Evolutionary conservation across 371 early-diverging fungal genomes (phyloP), one percentile per base, ranked within the genome.

Genomic region (Capillidium heterosporum): DNA sequence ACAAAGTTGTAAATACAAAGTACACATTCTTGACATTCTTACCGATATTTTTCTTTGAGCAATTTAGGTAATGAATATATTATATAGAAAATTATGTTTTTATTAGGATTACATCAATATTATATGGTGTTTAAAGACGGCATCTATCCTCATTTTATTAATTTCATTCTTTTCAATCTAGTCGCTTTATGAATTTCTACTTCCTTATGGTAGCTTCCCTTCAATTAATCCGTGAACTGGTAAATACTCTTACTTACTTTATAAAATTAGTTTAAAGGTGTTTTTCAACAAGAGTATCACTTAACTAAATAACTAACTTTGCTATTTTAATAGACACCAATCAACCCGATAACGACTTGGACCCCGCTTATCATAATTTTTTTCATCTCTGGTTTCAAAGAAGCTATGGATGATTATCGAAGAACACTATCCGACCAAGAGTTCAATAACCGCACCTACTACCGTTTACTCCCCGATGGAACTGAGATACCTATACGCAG

Each of bases 371-470:
- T 57, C 40, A 19, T 61, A 8, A 63, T 43, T 11, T 52, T 44
- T 24, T n/a, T 59, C 1, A 57, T 56, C 32, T 42, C 55, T 47
- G 59, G 47, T 24, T 65, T 68, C 57, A 57, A 47, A 42, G 59
- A 61, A 29, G 29, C 42, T 32, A 23, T 44, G 2, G 32, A 60
- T 29, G 43, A 62, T 43, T 39, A 53, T n/a, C 59, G 56, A 35
- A 61, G 66, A 51, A 48, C 7, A 0, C 48, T 42, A 10, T 68
- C 65, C 52, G 56, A 56, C 44, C 35, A 32, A 47, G 52, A 59
- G 7, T 60, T 67, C 8, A 70, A 74, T 65, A 59, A 72, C 7
- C 62, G 81, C 63, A 32, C 84, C 65, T 77, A 81, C 71, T 19
- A 21, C 8, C 28, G 23, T n/a, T n/a, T 56, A 47, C 5, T 15